Base-by-base conservation (phyloP, 2,329 filamentous ascomycete species). In the Talaromyces sp. region DNA sequence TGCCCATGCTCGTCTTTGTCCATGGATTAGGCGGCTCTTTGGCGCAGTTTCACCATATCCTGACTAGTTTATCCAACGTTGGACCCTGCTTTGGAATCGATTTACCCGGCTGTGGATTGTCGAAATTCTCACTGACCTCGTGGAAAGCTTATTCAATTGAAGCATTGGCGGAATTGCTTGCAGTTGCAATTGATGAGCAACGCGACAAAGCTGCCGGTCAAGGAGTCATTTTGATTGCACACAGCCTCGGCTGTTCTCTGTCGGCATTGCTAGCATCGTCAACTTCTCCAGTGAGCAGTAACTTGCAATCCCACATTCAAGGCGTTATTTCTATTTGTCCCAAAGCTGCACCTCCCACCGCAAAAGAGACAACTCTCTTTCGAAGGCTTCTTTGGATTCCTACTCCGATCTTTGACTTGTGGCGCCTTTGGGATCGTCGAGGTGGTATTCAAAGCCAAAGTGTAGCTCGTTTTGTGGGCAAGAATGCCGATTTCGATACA, bases 11-110 rank as follows among this genome's bases (percentile, higher is more conserved):
- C 3, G 92, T 97, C 50, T 96, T 95, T 70, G 81, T 97, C 60
- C 94, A 97, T 70, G 94, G 94, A 1, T 82, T 97, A 10, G 94
- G 93, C n/a, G 94, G 94, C 54, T 96, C 91, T 0, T 83, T 92
- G 26, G 88, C 91, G 11, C 94, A 97, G 70, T 97, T 97, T 70
- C 84, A 90, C 59, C 85, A 89, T 31, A 78, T 97, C 5, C 77
- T 97, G 17, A 88, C 86, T 21, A 94, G 90, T 72, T 81, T 99
- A 54, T 85, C 89, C 56, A 91, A 95, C 70, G 80, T 92, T 54
- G 91, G 90, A 12, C 88, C 92, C 54, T 96, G 92, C 72, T 81
- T 96, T 43, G 90, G 91, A 3, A 86, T 97, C 64, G 94, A 99
- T 72, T 81, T 97, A 3, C 93, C 94, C 1, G 94, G 94, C 43